A percentile compares a stretch with the other conserved stretches of the same genome.
phyloP scores from a whole-genome alignment of 176 grass and related monocot genomes.

The Oryza glaberrima region DNA sequence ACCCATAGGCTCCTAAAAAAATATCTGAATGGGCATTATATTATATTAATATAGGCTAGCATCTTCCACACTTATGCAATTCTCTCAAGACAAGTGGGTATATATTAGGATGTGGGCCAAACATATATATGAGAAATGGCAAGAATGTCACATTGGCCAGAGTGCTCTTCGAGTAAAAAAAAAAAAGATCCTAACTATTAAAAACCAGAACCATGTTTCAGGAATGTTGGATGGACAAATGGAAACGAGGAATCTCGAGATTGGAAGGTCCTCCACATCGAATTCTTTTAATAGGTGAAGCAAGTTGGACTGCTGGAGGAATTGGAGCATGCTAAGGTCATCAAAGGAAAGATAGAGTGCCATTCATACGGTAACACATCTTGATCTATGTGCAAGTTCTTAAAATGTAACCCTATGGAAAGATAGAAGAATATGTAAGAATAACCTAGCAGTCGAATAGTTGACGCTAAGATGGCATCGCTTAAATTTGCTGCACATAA shows the following conservation, averaged over 20 bases:
- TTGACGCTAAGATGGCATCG: background rate
- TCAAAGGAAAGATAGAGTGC: background rate
- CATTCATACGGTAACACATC: background rate
- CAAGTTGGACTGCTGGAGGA: background rate
- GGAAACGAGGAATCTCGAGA: slow-evolving; percentile 20
- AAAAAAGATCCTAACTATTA: background rate
- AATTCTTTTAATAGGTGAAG: background rate
- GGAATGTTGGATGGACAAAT: slow-evolving; percentile 29
- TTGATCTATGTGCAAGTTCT: background rate
- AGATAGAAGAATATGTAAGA: slow-evolving; percentile 10
- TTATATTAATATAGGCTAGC: background rate
- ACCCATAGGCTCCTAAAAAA: slow-evolving; percentile 6
- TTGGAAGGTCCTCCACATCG: background rate
- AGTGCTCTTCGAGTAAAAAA: background rate
- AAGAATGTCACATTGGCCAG: slow-evolving; percentile 15
- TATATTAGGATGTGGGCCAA: slow-evolving; percentile 5
- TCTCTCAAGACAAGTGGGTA: background rate
- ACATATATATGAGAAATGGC: background rate
- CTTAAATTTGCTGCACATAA: slow-evolving; percentile 3
- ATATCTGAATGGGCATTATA: slow-evolving; percentile 3
- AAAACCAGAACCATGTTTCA: slow-evolving; percentile 2
- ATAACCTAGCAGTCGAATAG: background rate
- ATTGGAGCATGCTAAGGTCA: background rate
- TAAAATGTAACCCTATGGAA: background rate
- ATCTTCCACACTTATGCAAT: background rate